phyloP scores from a whole-genome alignment of 768 basidiomycete genomes.

The Rhodotorula kratochvilovae region DNA sequence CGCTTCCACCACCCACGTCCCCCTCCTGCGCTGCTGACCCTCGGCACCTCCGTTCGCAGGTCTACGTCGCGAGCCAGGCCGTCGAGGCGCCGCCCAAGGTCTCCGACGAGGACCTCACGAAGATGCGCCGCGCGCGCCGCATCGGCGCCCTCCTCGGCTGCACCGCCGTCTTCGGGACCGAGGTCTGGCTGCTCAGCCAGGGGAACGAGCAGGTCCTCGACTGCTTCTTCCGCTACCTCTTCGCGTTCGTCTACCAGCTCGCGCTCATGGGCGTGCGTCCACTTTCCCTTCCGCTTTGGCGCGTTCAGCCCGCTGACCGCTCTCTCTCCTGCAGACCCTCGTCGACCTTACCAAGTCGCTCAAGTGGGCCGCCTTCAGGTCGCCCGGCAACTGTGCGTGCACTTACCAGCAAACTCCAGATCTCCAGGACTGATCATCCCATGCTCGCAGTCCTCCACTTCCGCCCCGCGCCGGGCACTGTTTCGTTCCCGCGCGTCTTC shows the following conservation, averaged over 20 bases:
- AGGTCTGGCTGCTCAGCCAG: slow-evolving; percentile 5
- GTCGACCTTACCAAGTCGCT: slow-evolving; percentile 11
- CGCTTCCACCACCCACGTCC: not conserved
- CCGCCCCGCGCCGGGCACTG: slow-evolving; percentile 10
- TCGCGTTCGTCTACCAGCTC: slow-evolving; percentile 14
- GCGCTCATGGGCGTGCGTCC: slow-evolving; percentile 5
- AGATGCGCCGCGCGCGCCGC: not conserved
- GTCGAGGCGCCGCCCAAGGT: slow-evolving; percentile 3
- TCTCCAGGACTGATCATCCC: not conserved
- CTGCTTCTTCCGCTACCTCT: slow-evolving; percentile 16
- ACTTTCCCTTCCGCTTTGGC: not conserved
- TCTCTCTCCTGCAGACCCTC: not conserved
- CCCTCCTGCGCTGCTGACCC: not conserved
- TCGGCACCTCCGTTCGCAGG: not conserved
- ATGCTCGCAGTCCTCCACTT: slow-evolving; percentile 14
- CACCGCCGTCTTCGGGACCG: not conserved
- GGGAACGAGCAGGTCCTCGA: slow-evolving; percentile 1
- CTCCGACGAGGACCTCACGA: slow-evolving; percentile 7
- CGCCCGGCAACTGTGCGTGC: slow-evolving; percentile 9
- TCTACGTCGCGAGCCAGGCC: slow-evolving; percentile 11
- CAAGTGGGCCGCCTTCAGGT: slow-evolving; percentile 16
- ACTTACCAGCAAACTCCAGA: too few species aligned
- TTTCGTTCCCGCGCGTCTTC: slow-evolving; percentile 3
- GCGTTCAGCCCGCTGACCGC: too few species aligned
- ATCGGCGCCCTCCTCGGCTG: not conserved